A percentile compares a stretch with the other conserved stretches of the same genome.
Conservation (phyloP, 495 filamentous ascomycete genomes). For the Evansstolkia leycettana region DNA sequence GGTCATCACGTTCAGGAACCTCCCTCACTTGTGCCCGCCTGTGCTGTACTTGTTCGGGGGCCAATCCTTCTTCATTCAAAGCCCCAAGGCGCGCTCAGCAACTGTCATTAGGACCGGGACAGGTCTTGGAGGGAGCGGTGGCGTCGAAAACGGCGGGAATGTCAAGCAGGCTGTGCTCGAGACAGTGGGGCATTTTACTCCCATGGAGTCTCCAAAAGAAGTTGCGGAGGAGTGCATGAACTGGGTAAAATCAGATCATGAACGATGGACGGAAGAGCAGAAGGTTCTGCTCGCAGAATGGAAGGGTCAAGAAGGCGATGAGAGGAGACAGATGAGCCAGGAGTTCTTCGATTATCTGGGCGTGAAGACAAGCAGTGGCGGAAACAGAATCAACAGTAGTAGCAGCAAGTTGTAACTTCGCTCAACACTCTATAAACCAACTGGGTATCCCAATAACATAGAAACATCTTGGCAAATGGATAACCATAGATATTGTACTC, state of each 20-base stretch:
- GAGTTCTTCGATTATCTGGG: too few relatives aligned
- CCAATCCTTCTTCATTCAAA: constrained; percentile 33
- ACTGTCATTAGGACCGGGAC: constrained; percentile 4
- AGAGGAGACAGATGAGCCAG: background rate
- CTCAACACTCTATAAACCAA: too few relatives aligned
- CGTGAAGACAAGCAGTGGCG: too few relatives aligned
- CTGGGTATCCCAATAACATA: too few relatives aligned
- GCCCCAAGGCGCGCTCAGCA: constrained; percentile 5
- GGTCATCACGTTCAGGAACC: background rate
- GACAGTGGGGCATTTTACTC: background rate
- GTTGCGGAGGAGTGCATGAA: background rate
- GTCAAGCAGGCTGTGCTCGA: background rate
- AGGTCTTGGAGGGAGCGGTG: constrained; percentile 17
- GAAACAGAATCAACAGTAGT: too few relatives aligned
- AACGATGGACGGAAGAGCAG: background rate
- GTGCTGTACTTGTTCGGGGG: constrained; percentile 55
- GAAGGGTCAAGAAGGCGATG: background rate
- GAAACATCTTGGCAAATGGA: too few relatives aligned
- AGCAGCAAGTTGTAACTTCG: too few relatives aligned
- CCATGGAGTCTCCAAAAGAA: background rate
- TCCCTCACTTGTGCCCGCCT: constrained; percentile 32
- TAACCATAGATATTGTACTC: too few relatives aligned
- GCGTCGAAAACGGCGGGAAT: constrained; percentile 10
- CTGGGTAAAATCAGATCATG: background rate
- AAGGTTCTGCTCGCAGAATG: background rate